A percentile compares a stretch with the other conserved stretches of the same genome.
Evolutionary conservation across 768 basidiomycete species (phyloP).

Genomic region (Agaricus blazei): DNA sequence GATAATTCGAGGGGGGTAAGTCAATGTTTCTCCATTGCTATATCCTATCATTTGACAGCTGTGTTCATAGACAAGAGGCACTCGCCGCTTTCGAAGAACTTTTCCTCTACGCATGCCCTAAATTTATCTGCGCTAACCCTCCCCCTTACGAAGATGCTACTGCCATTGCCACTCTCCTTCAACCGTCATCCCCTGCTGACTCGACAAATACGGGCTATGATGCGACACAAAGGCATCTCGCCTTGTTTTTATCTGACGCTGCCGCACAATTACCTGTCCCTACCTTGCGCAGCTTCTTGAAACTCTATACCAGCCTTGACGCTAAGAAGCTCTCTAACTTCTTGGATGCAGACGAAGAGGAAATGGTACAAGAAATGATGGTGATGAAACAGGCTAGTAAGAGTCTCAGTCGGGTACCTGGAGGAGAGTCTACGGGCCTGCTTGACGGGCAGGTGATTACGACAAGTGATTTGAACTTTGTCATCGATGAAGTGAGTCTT

Average conservation of each 20-base stretch:
- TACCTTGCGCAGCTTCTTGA: slow-evolving; percentile 86
- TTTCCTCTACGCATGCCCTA: slow-evolving; percentile 91
- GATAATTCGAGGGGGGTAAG: slow-evolving; percentile 74
- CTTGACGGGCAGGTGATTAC: slow-evolving; percentile 84
- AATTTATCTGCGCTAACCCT: slow-evolving; percentile 92
- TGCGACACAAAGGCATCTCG: slow-evolving; percentile 78
- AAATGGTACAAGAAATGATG: slow-evolving; percentile 96
- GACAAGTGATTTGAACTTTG: slow-evolving; percentile 93
- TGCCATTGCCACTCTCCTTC: slow-evolving; percentile 47
- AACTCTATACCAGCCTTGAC: slow-evolving; percentile 92
- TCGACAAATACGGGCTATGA: slow-evolving; percentile 44
- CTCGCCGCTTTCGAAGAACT: slow-evolving; percentile 85
- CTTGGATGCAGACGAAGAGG: slow-evolving; percentile 88
- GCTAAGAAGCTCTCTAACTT: slow-evolving; percentile 90
- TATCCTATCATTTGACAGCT: background rate
- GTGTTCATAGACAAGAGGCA: slow-evolving; percentile 53
- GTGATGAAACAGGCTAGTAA: slow-evolving; percentile 87
- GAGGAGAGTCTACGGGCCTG: slow-evolving; percentile 48
- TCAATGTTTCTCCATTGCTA: background rate
- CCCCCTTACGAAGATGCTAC: slow-evolving; percentile 86
- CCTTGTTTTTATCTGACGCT: slow-evolving; percentile 81
- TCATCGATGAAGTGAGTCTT: slow-evolving; percentile 79
- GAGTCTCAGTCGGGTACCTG: slow-evolving; percentile 64
- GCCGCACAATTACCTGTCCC: slow-evolving; percentile 71
- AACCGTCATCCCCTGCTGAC: slow-evolving; percentile 30